These are phyloP conservation scores for Colletotrichum somersetense DNA, from an alignment of 2,329 filamentous ascomycete genomes.

Conservation along the genomic window DNA sequence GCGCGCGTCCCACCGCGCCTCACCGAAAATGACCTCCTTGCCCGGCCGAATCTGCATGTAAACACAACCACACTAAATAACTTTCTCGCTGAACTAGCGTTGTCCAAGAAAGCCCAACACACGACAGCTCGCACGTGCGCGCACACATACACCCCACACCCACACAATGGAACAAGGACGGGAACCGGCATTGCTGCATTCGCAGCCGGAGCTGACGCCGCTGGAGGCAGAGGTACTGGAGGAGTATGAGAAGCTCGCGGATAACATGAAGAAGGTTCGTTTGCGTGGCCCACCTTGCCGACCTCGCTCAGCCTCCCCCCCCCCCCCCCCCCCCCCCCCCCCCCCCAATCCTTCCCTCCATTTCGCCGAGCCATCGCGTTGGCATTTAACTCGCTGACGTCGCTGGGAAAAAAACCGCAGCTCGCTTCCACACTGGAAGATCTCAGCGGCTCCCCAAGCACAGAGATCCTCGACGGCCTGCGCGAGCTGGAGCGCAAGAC, in stretches of 20 bases:
- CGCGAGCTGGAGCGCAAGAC: constrained; percentile 94
- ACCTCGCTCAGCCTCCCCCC: too few relatives aligned
- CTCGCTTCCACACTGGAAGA: constrained; percentile 71
- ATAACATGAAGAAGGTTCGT: constrained; percentile 89
- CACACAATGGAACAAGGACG: constrained; percentile 36
- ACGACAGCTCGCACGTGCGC: background rate
- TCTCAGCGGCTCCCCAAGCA: constrained; percentile 78
- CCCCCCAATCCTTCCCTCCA: background rate
- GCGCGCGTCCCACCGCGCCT: constrained; percentile 38
- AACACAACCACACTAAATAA: background rate
- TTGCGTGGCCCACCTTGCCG: constrained; percentile 2
- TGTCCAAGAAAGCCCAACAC: background rate
- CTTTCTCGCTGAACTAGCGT: background rate
- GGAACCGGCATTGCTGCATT: constrained; percentile 48
- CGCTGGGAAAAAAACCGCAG: constrained; percentile 51
- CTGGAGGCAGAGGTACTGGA: constrained; percentile 95
- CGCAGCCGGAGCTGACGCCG: constrained; percentile 74
- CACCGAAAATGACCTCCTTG: constrained; percentile 31
- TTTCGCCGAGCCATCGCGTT: background rate
- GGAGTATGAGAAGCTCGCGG: constrained; percentile 88
- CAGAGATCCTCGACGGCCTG: constrained; percentile 87
- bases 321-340: too few relatives aligned
- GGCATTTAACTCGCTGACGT: background rate
- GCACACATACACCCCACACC: too few relatives aligned
- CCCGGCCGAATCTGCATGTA: background rate